Evolutionary conservation across 2,329 filamentous ascomycete genomes (phyloP).

Genomic region (Leptographium flavum): DNA sequence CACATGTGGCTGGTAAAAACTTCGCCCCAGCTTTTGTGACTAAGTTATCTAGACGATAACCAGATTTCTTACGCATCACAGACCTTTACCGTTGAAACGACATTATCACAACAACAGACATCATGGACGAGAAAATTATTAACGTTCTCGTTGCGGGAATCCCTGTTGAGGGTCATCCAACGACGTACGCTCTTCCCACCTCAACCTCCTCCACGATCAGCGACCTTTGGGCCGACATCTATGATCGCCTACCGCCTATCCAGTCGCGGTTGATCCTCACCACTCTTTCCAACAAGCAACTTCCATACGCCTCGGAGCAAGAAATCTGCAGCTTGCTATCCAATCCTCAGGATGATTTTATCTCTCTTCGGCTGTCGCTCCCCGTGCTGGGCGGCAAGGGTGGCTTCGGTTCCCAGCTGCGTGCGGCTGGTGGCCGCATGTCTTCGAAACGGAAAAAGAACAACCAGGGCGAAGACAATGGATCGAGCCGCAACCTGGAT

Average conservation of each 20-base stretch:
- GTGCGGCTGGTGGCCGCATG: slow-evolving; percentile 95
- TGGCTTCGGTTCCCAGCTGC: slow-evolving; percentile 92
- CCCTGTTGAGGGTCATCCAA: slow-evolving; percentile 64
- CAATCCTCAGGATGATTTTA: slow-evolving; percentile 45
- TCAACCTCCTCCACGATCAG: slow-evolving; percentile 48
- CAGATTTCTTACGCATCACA: neutral
- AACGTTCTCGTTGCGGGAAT: slow-evolving; percentile 82
- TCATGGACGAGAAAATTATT: slow-evolving; percentile 21
- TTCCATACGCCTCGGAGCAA: slow-evolving; percentile 37
- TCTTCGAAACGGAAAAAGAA: slow-evolving; percentile 81
- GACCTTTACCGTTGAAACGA: neutral
- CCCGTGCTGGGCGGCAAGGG: slow-evolving; percentile 88
- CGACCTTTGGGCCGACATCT: slow-evolving; percentile 50
- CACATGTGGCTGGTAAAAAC: neutral
- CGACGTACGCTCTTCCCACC: slow-evolving; percentile 69
- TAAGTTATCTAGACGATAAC: neutral
- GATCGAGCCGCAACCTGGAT: slow-evolving; percentile 84
- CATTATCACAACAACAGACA: neutral
- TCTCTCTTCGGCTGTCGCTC: slow-evolving; percentile 68
- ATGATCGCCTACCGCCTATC: slow-evolving; percentile 43
- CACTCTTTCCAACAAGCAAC: slow-evolving; percentile 62
- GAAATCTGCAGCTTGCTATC: slow-evolving; percentile 50
- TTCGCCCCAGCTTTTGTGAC: neutral
- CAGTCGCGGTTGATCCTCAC: slow-evolving; percentile 60
- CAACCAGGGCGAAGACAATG: slow-evolving; percentile 68